Evolutionary conservation across 495 filamentous ascomycete genomes (phyloP).

Genomic region (Penicillium diatomitis): DNA sequence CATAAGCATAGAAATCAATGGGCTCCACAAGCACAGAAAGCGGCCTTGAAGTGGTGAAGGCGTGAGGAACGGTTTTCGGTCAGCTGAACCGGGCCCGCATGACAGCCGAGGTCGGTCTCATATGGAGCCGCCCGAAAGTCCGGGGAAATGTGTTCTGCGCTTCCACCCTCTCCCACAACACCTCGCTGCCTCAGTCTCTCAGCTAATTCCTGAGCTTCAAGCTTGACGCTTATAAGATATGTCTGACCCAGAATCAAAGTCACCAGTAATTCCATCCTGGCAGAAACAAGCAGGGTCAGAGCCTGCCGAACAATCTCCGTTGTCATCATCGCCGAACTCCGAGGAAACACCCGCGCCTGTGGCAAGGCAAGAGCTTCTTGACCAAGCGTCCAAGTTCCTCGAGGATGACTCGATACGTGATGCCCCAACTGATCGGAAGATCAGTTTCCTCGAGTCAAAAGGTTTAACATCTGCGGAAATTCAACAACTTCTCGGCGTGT

Average conservation of each 20-base stretch:
- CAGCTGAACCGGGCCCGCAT: slow-evolving; percentile 5
- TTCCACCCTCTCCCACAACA: not conserved
- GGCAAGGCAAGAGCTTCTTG: slow-evolving; percentile 42
- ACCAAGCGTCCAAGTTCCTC: slow-evolving; percentile 73
- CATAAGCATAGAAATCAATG: too few species aligned
- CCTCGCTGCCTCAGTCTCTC: not conserved
- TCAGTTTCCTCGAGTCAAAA: slow-evolving; percentile 71
- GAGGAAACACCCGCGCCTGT: slow-evolving; percentile 23
- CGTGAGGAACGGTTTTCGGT: too few species aligned
- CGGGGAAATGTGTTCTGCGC: slow-evolving; percentile 12
- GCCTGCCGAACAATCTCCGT: slow-evolving; percentile 11
- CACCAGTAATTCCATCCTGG: slow-evolving; percentile 40
- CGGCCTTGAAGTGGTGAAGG: too few species aligned
- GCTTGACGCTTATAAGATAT: slow-evolving; percentile 15
- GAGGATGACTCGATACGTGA: slow-evolving; percentile 65
- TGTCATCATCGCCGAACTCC: slow-evolving; percentile 24
- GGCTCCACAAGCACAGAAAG: too few species aligned
- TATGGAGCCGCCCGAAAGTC: slow-evolving; percentile 17
- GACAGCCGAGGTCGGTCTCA: slow-evolving; percentile 30
- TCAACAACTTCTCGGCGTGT: slow-evolving; percentile 49
- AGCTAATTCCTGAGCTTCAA: not conserved
- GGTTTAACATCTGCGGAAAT: slow-evolving; percentile 63
- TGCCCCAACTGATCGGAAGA: slow-evolving; percentile 62
- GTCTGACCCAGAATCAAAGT: slow-evolving; percentile 27
- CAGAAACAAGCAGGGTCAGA: slow-evolving; percentile 22